Percentiles rank a stretch among this genome's conserved stretches.
phyloP scores from a whole-genome alignment of 1,139 yeast species.

The Saccharomyces pastorianus region DNA sequence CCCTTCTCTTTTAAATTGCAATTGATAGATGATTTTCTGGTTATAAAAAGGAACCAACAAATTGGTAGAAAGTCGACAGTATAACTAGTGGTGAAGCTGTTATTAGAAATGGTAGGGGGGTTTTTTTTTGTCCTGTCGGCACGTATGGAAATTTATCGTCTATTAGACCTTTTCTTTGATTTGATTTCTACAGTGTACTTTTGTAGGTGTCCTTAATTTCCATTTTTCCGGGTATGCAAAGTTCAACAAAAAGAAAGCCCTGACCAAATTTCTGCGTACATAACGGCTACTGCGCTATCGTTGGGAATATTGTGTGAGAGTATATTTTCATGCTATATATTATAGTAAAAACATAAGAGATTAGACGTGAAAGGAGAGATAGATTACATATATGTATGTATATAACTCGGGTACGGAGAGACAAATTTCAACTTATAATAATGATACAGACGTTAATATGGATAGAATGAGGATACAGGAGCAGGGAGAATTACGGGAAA shows the following conservation, averaged over 20 bases:
- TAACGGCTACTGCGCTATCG: not conserved
- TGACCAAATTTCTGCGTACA: not conserved
- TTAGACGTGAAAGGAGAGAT: not conserved
- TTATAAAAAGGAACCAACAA: not conserved
- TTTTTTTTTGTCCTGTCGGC: not conserved
- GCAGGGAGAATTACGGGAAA: not conserved
- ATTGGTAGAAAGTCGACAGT: not conserved
- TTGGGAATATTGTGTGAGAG: not conserved
- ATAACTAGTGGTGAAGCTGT: not conserved
- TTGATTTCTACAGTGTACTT: not conserved
- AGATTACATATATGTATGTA: slow-evolving; percentile 1
- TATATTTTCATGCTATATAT: not conserved
- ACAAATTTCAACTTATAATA: not conserved
- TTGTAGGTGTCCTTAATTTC: not conserved
- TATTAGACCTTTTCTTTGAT: not conserved
- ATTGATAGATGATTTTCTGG: not conserved
- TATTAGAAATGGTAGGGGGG: not conserved
- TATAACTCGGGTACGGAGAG: not conserved
- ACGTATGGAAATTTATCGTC: not conserved
- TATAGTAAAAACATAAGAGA: not conserved
- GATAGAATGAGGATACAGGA: not conserved
- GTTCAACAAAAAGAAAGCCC: not conserved
- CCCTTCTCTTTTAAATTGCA: not conserved
- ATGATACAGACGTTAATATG: not conserved
- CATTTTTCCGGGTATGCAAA: not conserved